Evolutionary conservation across 352 stramenopile species (phyloP), one percentile per base, ranked within the genome.

Genomic region (Phytophthora meadii): DNA sequence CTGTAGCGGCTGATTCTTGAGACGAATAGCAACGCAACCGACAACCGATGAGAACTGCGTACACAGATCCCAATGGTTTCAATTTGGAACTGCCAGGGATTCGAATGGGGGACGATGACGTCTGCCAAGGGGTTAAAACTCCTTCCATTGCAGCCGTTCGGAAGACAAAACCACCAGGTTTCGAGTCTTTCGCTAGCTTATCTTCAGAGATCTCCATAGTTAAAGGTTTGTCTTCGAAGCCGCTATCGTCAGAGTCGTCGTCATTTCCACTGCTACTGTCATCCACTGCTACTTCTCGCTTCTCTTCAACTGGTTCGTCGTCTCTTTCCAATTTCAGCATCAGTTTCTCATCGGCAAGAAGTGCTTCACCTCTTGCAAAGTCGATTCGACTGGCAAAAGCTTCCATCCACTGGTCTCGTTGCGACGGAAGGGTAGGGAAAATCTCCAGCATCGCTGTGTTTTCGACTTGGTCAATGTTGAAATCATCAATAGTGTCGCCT

Each of bases 71-170:
- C 41, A 54, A 48, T 11, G 61, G 30, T 41, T 70, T 73, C 37
- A 76, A 50, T 37, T 76, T 73, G 7, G 66, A 67, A 10, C 52
- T 70, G 27, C 52, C 60, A 53, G 47, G 68, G 5, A 67, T 27
- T 1, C 51, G 70, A 12, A 68, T 77, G 0, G 49, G 54, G 27
- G 50, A 59, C 19, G 48, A 60, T 15, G 60, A 73, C 0, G 54
- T 64, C 12, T 76, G 68, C 71, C 79, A 87, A 5, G 64, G 70
- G 4, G 58, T 86, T 12, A 93, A 32, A 0, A 70, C 36, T 11
- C 85, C 85, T 49, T 92, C 81, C 65, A 93, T 89, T 0, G 69
- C 65, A 12, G 79, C 82, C 0, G 55, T 61, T 25, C 62, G 48
- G 9, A 74, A 61, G 10, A 72, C 51, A 24, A 82, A 77, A 5